Conservation (phyloP, 768 basidiomycete species). For the Pholiota molesta region DNA sequence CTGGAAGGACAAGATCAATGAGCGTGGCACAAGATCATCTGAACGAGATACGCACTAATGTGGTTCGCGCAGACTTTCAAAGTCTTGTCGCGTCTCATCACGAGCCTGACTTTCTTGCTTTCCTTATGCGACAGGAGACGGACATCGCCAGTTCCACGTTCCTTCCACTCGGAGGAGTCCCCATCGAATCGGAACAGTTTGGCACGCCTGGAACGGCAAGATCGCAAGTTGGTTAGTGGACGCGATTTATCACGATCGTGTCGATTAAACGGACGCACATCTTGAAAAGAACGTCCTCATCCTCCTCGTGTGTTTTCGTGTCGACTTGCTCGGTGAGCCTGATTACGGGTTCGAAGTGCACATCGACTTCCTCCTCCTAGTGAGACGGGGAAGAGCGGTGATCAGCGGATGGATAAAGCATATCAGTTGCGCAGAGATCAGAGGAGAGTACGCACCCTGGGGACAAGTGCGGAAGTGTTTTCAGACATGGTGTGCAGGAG, state of each 20-base stretch:
- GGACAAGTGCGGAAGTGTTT: constrained; percentile 63
- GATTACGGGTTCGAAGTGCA: constrained; percentile 95
- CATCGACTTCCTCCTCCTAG: constrained; percentile 81
- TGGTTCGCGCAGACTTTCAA: constrained; percentile 99
- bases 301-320: constrained; percentile 93
- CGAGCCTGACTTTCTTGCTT: constrained; percentile 89
- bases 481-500: constrained; percentile 52
- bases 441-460: constrained; percentile 58
- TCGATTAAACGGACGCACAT: constrained; percentile 65
- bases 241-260: constrained; percentile 38
- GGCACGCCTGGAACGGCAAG: constrained; percentile 69
- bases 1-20: constrained; percentile 40
- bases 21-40: neutral
- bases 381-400: constrained; percentile 23
- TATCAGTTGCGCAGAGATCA: constrained; percentile 17
- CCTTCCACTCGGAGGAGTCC: constrained; percentile 89
- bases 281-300: constrained; percentile 93
- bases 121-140: constrained; percentile 89
- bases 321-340: constrained; percentile 95
- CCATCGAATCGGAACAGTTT: constrained; percentile 96
- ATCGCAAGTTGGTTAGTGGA: constrained; percentile 23
- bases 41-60: constrained; percentile 64
- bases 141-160: constrained; percentile 95
- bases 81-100: constrained; percentile 99
- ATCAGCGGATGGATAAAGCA: constrained; percentile 19